These are phyloP conservation scores for Lizonia empirigonia DNA, from an alignment of 2,329 filamentous ascomycete genomes.

Conservation along the genomic window DNA sequence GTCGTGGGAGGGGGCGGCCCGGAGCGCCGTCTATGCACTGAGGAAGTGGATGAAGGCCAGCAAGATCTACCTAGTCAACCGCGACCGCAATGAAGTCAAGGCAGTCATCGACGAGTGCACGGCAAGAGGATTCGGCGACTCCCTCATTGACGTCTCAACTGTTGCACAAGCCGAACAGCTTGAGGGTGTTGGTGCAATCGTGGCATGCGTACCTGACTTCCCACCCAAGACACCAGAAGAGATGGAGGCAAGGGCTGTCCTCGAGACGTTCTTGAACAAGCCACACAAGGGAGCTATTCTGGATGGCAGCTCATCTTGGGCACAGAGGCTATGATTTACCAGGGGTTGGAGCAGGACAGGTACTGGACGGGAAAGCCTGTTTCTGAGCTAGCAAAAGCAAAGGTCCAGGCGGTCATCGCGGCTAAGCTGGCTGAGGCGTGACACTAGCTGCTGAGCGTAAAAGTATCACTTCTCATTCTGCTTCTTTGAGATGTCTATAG, in stretches of 20 bases:
- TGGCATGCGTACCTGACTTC: constrained; percentile 77
- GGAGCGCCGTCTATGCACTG: constrained; percentile 77
- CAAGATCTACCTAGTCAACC: constrained; percentile 77
- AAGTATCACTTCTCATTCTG: constrained; percentile 3
- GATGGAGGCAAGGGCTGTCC: constrained; percentile 61
- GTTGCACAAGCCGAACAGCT: constrained; percentile 64
- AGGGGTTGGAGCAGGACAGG: constrained; percentile 70
- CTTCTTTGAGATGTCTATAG: not conserved
- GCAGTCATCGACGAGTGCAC: constrained; percentile 69
- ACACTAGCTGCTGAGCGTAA: constrained; percentile 15
- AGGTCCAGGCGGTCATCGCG: constrained; percentile 62
- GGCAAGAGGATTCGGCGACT: constrained; percentile 62
- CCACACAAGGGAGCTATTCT: constrained; percentile 69
- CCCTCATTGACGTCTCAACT: constrained; percentile 65
- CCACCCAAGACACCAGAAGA: constrained; percentile 69
- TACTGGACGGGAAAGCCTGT: constrained; percentile 68
- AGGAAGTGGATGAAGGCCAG: constrained; percentile 70
- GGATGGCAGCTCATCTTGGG: constrained; percentile 76
- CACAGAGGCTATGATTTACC: constrained; percentile 77
- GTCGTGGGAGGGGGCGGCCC: constrained; percentile 77
- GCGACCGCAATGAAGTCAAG: constrained; percentile 69
- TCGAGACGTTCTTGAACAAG: constrained; percentile 56
- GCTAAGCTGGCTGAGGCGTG: constrained; percentile 32
- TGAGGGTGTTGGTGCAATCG: constrained; percentile 67
- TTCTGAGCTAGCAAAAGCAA: constrained; percentile 63